A percentile compares a stretch with the other conserved stretches of the same genome.
phyloP scores from a whole-genome alignment of 768 basidiomycete species.

The Auricularia sp. region DNA sequence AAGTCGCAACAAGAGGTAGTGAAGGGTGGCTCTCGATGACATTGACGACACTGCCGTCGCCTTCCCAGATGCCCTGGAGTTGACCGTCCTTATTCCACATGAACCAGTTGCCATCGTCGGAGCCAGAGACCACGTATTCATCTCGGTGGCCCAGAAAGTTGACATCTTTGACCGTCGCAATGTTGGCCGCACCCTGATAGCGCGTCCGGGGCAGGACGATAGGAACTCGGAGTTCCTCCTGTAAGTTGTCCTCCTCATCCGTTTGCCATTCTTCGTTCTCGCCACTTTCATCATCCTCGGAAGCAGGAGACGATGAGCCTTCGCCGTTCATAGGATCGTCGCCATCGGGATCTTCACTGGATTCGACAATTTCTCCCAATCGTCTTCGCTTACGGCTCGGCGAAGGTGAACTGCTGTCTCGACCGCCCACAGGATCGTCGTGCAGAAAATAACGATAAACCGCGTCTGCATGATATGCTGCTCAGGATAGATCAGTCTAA shows the following conservation, averaged over 20 bases:
- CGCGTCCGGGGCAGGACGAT: constrained; percentile 52
- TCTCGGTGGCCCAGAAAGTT: constrained; percentile 75
- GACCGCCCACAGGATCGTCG: constrained; percentile 37
- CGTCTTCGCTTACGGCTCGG: background rate
- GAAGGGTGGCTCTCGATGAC: constrained; percentile 70
- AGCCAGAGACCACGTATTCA: constrained; percentile 73
- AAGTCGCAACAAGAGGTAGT: constrained; percentile 72
- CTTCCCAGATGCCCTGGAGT: constrained; percentile 72
- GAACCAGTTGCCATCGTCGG: constrained; percentile 61
- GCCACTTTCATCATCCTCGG: constrained; percentile 17
- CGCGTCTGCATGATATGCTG: constrained; percentile 66
- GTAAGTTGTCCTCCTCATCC: constrained; percentile 10
- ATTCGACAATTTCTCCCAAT: background rate
- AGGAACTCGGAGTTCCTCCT: constrained; percentile 26
- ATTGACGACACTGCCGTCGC: constrained; percentile 56
- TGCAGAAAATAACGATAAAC: constrained; percentile 65
- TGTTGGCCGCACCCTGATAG: constrained; percentile 64
- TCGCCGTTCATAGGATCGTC: too few relatives aligned
- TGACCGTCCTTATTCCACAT: constrained; percentile 67
- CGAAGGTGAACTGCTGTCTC: background rate
- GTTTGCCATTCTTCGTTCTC: constrained; percentile 9
- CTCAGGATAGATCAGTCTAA: background rate
- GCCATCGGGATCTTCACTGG: background rate
- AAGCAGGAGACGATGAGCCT: background rate
- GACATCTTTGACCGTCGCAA: constrained; percentile 82